These are phyloP conservation scores for Phalaenopsis equestris DNA, from an alignment of 106 monocot genomes.

Conservation along the genomic window DNA sequence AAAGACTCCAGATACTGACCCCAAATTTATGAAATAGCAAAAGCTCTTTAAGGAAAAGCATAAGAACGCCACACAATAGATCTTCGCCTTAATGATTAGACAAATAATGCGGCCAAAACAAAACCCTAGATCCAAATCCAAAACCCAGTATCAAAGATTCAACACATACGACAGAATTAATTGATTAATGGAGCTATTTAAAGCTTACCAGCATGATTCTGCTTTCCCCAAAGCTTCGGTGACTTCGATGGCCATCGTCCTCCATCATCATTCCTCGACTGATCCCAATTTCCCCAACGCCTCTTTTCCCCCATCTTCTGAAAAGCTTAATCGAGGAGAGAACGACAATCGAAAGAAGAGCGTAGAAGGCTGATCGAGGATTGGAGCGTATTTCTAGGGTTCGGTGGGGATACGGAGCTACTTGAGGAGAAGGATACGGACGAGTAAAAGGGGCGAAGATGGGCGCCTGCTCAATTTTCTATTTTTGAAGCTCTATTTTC, in stretches of 20 bases:
- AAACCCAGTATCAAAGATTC: background rate
- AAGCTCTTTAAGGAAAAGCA: background rate
- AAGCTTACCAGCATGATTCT: background rate
- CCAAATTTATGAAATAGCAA: background rate
- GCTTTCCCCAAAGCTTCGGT: background rate
- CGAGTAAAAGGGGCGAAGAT: background rate
- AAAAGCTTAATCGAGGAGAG: background rate
- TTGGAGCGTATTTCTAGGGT: background rate
- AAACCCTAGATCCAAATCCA: constrained; percentile 1
- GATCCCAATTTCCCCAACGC: constrained; percentile 8
- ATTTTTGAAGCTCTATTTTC: too few species aligned
- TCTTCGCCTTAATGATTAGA: background rate
- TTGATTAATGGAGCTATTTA: background rate
- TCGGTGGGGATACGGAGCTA: background rate
- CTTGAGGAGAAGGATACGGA: background rate
- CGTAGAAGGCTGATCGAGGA: background rate
- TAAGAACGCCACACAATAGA: background rate
- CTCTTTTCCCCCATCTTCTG: constrained; percentile 4
- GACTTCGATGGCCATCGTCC: constrained; percentile 6
- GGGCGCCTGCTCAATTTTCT: background rate
- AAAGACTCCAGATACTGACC: background rate
- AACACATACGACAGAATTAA: background rate
- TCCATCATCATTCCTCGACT: background rate
- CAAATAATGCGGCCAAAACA: background rate
- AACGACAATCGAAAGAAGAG: background rate